phyloP scores from a whole-genome alignment of 345 rosid genomes.

The Geranium brycei region DNA sequence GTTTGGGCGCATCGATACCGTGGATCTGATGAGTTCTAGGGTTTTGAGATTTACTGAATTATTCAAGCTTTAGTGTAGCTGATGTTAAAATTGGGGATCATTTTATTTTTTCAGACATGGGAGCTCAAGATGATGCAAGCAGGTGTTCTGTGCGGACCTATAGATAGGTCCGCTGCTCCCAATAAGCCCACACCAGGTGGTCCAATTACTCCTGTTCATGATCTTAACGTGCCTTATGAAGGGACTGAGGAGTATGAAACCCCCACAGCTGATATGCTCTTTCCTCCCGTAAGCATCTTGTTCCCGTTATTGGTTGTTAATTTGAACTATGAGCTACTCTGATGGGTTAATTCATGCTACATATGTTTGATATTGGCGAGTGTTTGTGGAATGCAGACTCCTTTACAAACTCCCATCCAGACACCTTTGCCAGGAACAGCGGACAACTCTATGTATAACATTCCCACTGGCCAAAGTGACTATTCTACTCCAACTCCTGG shows the following conservation, averaged over 20 bases:
- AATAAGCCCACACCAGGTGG: slow-evolving; percentile 8
- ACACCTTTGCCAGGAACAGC: slow-evolving; percentile 62
- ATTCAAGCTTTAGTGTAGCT: neutral
- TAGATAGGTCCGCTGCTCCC: slow-evolving; percentile 46
- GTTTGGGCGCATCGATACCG: too few relatives aligned
- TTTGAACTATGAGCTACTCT: too few relatives aligned
- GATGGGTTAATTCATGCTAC: too few relatives aligned
- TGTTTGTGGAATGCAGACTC: slow-evolving; percentile 45
- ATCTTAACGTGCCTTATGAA: slow-evolving; percentile 92
- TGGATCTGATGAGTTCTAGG: too few relatives aligned
- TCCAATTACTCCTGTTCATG: slow-evolving; percentile 63
- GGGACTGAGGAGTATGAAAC: slow-evolving; percentile 93
- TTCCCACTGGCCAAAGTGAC: slow-evolving; percentile 77
- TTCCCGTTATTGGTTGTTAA: slow-evolving; percentile 1
- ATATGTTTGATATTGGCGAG: neutral
- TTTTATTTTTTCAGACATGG: slow-evolving; percentile 44
- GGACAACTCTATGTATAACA: slow-evolving; percentile 76
- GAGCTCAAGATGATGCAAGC: slow-evolving; percentile 94
- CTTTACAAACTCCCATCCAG: slow-evolving; percentile 69
- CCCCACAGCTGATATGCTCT: slow-evolving; percentile 85
- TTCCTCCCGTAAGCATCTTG: neutral
- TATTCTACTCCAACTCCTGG: slow-evolving; percentile 53
- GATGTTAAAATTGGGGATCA: neutral
- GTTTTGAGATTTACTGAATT: too few relatives aligned
- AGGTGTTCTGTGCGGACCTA: slow-evolving; percentile 49